Conservation (phyloP, 495 filamentous ascomycete species). For the Penicillium egyptiacum region DNA sequence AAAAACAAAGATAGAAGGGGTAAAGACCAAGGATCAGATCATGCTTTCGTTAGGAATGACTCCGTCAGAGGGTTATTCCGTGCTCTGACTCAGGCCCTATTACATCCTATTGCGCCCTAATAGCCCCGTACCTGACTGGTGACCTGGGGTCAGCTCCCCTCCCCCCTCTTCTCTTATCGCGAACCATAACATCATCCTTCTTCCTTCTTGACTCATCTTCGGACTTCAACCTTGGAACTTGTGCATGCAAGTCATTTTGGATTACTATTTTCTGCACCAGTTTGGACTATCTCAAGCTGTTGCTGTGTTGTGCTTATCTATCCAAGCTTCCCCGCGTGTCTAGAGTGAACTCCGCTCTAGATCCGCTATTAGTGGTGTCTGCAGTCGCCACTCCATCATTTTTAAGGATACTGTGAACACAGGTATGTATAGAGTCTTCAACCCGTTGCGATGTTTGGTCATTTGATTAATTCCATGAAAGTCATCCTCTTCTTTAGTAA, state of each 20-base stretch:
- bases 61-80: conserved; percentile 6
- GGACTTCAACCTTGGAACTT: conserved; percentile 7
- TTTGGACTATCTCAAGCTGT: conserved; percentile 13
- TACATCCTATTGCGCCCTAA: conserved; percentile 4
- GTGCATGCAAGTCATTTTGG: conserved; percentile 11
- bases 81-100: conserved; percentile 13
- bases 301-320: conserved; percentile 26
- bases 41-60: conserved; percentile 20
- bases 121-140: conserved; percentile 13
- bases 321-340: conserved; percentile 35
- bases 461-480: neutral
- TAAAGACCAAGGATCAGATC: conserved; percentile 3
- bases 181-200: conserved; percentile 16
- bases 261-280: conserved; percentile 3
- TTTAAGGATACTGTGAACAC: neutral
- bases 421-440: conserved; percentile 1
- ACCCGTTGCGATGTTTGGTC: neutral
- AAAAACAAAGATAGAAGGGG: neutral
- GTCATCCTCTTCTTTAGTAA: neutral
- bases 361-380: conserved; percentile 19
- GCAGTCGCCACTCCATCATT: neutral
- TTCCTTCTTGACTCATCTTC: conserved; percentile 14
- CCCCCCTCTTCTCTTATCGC: conserved; percentile 13
- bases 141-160: conserved; percentile 15
- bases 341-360: conserved; percentile 29